phyloP scores from a whole-genome alignment of 129 eudicot species.

The Apium graveolens region DNA sequence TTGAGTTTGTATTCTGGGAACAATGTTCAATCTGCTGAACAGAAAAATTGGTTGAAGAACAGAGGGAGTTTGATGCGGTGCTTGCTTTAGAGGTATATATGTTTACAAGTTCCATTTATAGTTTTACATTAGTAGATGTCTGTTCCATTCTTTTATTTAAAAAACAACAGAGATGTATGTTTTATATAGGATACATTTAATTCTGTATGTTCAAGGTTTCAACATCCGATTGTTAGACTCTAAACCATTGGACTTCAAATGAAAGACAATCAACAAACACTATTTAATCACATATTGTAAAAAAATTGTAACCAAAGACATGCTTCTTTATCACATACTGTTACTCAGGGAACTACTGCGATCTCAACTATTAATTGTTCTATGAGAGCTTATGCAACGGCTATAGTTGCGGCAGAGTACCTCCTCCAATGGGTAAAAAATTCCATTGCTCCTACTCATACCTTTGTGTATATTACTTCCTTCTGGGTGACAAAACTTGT shows the following conservation, averaged over 20 bases:
- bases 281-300: neutral
- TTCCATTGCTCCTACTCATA: neutral
- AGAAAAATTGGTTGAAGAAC: constrained; percentile 87
- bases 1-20: neutral
- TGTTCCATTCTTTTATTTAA: neutral
- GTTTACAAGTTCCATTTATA: neutral
- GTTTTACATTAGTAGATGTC: neutral
- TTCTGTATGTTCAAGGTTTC: neutral
- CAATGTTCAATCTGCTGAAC: constrained; percentile 25
- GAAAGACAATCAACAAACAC: neutral
- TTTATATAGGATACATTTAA: neutral
- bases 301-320: neutral
- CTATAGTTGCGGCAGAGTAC: constrained; percentile 73
- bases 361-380: constrained; percentile 92
- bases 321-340: constrained; percentile 32
- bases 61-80: constrained; percentile 76
- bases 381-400: constrained; percentile 86
- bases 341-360: constrained; percentile 66
- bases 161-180: neutral
- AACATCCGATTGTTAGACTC: neutral
- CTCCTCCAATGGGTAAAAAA: constrained; percentile 76
- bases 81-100: constrained; percentile 79
- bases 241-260: neutral
- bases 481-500: neutral
- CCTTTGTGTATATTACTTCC: neutral